Evolutionary conservation across 495 filamentous ascomycete species (phyloP).

Genomic region (Xylaria scruposa): DNA sequence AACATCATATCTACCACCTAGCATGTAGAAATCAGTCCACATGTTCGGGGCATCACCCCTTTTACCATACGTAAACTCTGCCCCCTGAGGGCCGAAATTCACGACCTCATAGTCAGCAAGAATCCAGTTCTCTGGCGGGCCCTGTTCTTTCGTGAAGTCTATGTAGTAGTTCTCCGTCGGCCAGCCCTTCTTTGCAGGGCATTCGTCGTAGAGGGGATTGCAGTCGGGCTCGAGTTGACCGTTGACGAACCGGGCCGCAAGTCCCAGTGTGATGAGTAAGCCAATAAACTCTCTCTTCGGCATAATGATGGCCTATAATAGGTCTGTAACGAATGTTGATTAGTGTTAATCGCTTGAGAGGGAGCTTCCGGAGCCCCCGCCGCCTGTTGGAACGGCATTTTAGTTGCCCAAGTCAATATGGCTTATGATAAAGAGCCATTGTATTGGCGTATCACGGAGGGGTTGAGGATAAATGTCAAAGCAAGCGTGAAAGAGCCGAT

Average conservation of each 20-base stretch:
- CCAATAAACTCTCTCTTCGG: conserved; percentile 35
- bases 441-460: conserved; percentile 25
- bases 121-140: conserved; percentile 32
- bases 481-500: conserved; percentile 32
- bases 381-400: conserved; percentile 9
- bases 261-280: conserved; percentile 35
- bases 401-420: conserved; percentile 32
- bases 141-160: conserved; percentile 40
- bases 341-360: conserved; percentile 26
- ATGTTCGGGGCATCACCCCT: conserved; percentile 80
- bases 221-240: conserved; percentile 41
- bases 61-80: conserved; percentile 74
- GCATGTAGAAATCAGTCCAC: conserved; percentile 71
- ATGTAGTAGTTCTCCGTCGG: conserved; percentile 36
- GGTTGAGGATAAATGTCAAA: conserved; percentile 39
- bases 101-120: conserved; percentile 41
- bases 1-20: conserved; percentile 77
- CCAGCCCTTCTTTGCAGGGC: conserved; percentile 38
- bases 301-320: conserved; percentile 31
- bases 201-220: conserved; percentile 37
- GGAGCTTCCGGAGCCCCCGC: not conserved
- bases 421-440: conserved; percentile 41
- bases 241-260: conserved; percentile 33
- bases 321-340: conserved; percentile 30
- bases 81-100: conserved; percentile 64